Base-by-base conservation (phyloP, 176 grass and related monocot genomes). In the Carex littledalei region DNA sequence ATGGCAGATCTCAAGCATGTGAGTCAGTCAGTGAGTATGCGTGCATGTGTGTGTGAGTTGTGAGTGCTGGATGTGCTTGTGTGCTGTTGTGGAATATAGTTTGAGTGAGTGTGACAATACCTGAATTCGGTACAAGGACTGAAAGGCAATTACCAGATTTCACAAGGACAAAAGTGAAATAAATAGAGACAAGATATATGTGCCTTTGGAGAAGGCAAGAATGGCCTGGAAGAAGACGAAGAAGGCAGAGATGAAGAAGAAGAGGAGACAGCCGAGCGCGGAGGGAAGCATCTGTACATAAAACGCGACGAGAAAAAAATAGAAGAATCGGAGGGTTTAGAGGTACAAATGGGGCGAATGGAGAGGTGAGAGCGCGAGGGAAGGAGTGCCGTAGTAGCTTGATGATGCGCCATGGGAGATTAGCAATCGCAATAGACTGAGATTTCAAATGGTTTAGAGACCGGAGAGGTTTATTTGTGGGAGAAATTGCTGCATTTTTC, bases 171-270 rank as follows among this genome's bases (percentile, higher is more conserved):
- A 63, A 63, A 49, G 2, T 13, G 2, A 66, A 83, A 81, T 7
- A 22, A 34, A 79, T 6, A 64, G 13, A 6, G 32, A 6, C 10
- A 31, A 47, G 12, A 81, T 60, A 17, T 35, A 14, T 18, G 31
- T 72, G 62, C 86, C 86, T 87, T 87, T 26, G 61, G 64, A 15
- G 78, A 77, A 81, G 76, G 56, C 59, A 32, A 52, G 20, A 72
- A 47, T 17, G 87, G 80, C 45, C 66, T 81, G 41, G 88, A 79
- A 89, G 86, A 88, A 60, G 63, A 18, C 60, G 20, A 54, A 37
- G 77, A 31, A 84, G 54, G 63, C 1, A 8, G 8, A 20, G 18
- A 76, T 18, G 45, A 79, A 37, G n/a, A 78, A 29, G 49, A 55
- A 73, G 3, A 26, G 17, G 31, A 7, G 22, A 83, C 6, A 24